Conservation (phyloP, 2,329 filamentous ascomycete genomes). For the Macrophomina tecta region DNA sequence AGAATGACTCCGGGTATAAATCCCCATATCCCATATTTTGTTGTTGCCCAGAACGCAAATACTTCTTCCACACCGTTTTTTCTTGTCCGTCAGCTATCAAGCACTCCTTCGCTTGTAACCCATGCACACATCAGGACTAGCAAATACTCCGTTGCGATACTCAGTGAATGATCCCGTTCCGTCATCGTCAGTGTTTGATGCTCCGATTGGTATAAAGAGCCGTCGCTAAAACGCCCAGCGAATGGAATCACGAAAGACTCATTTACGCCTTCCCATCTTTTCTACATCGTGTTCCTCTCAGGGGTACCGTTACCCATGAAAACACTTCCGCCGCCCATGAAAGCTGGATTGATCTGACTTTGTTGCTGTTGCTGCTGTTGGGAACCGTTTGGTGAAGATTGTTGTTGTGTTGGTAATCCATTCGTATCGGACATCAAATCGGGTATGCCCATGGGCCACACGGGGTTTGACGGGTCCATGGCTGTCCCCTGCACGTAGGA, state of each 20-base stretch:
- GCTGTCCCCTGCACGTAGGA: conserved; percentile 68
- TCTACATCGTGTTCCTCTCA: conserved; percentile 25
- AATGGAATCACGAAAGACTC: not conserved
- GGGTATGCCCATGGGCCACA: conserved; percentile 51
- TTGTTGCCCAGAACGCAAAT: not conserved
- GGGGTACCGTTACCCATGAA: conserved; percentile 48
- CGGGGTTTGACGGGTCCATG: conserved; percentile 48
- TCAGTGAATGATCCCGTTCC: not conserved
- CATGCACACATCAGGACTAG: not conserved
- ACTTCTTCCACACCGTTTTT: not conserved
- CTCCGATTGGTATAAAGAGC: not conserved
- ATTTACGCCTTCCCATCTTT: not conserved
- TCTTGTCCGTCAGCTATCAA: not conserved
- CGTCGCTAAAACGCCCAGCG: not conserved
- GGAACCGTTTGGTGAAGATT: conserved; percentile 23
- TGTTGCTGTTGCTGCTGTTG: conserved; percentile 21
- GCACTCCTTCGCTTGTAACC: not conserved
- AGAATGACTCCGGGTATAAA: not conserved
- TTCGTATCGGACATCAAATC: conserved; percentile 28
- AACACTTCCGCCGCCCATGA: conserved; percentile 39
- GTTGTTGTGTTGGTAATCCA: conserved; percentile 36
- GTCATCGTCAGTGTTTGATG: not conserved
- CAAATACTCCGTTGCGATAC: not conserved
- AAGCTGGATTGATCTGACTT: conserved; percentile 35
- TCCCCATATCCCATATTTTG: not conserved